Evolutionary conservation across 345 rosid genomes (phyloP), one percentile per base, ranked within the genome.

Genomic region (Mallotus nudiflorus): DNA sequence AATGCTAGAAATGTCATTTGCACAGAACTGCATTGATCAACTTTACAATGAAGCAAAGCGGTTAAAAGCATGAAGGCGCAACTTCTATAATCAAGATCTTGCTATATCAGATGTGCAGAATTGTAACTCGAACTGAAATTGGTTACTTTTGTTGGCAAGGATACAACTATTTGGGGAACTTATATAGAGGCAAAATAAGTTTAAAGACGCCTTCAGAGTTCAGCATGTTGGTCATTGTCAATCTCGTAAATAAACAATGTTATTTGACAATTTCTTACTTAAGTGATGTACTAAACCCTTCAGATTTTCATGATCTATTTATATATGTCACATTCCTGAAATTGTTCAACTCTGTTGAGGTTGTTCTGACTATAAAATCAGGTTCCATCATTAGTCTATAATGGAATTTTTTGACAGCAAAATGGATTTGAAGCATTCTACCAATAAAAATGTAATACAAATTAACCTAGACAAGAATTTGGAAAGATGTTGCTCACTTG

Each of bases 21-120:
- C 75, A 80, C 82, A 93, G 97, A 86, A 62, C 67, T 72, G 75
- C 61, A 60, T 91, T 54, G 92, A 89, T 78, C 78, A 87, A 74
- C 82, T 93, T 68, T 91, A 93, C 77, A 61, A 29, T n/a, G 92
- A 87, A 84, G 91, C 89, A 54, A 89, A 93, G 85, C 79, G 58
- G 48, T 70, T 66, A 18, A 87, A 82, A 81, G 85, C 74, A 52
- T 90, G 77, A 82, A n/a, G n/a, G 44, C 56, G 48, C 75, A 54
- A 42, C 9, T 31, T 67, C 27, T 14, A 6, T 27, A 66, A 69
- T 60, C 59, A 20, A 20, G 31, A 75, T 35, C 35, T 48, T 40
- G 4, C 33, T n/a, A 33, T 49, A n/a, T 11, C 13, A 35, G 65
- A 71, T 62, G 53, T 33, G 64, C 57, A 42, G 19, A 25, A 28